These are phyloP conservation scores for Durio zibethinus DNA, from an alignment of 345 rosid species.

Conservation along the genomic window DNA sequence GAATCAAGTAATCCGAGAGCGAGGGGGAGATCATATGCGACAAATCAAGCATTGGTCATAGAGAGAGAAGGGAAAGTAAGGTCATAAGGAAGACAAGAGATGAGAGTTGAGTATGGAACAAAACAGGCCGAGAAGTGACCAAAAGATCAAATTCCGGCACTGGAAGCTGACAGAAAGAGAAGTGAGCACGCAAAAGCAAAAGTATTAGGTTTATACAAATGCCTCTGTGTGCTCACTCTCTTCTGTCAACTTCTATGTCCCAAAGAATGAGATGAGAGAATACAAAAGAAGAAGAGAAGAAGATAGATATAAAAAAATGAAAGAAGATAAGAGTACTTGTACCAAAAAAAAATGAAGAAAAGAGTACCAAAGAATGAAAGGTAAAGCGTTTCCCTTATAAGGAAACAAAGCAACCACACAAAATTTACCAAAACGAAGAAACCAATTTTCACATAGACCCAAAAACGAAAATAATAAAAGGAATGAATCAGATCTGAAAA, in stretches of 20 bases:
- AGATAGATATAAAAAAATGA: neutral
- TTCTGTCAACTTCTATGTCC: conserved; percentile 86
- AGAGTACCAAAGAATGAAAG: neutral
- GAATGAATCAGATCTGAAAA: conserved; percentile 54
- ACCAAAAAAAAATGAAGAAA: neutral
- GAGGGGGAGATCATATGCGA: neutral
- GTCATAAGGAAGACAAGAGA: neutral
- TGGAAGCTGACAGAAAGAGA: conserved; percentile 93
- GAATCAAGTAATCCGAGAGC: neutral
- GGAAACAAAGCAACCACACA: conserved; percentile 11
- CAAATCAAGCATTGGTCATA: neutral
- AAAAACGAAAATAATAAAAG: conserved; percentile 9
- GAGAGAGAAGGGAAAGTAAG: neutral
- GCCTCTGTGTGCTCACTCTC: conserved; percentile 99
- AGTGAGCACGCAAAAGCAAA: conserved; percentile 92
- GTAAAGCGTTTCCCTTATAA: conserved; percentile 16
- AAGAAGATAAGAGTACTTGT: no score
- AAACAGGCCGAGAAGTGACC: conserved; percentile 23
- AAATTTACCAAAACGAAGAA: neutral
- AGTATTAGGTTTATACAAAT: conserved; percentile 54
- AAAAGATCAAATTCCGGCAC: conserved; percentile 31
- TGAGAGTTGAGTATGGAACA: conserved; percentile 18
- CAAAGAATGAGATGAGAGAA: conserved; percentile 10
- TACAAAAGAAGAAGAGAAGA: neutral
- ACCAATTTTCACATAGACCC: neutral